phyloP scores from a whole-genome alignment of 2,329 filamentous ascomycete genomes.

The Pseudocercospora fijiensis region DNA sequence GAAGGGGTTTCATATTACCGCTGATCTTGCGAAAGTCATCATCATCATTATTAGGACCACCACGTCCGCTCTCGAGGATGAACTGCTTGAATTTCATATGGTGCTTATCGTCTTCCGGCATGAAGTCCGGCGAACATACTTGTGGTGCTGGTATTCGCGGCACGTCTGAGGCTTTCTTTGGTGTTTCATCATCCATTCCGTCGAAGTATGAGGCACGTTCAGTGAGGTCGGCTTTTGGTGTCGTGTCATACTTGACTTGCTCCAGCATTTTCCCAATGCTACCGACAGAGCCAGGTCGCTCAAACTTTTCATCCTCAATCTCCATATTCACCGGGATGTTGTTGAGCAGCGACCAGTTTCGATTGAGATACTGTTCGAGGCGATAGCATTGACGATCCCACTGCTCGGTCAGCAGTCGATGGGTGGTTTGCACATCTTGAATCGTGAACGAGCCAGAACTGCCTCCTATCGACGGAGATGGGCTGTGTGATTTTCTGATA shows the following conservation, averaged over 20 bases:
- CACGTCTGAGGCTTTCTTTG: constrained; percentile 5
- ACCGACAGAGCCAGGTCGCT: constrained; percentile 42
- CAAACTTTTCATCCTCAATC: constrained; percentile 49
- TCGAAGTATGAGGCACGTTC: constrained; percentile 43
- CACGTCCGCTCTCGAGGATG: constrained; percentile 26
- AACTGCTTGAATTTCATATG: constrained; percentile 33
- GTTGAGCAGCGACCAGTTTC: constrained; percentile 49
- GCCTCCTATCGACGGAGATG: constrained; percentile 23
- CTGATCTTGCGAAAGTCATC: constrained; percentile 10
- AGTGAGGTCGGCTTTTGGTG: constrained; percentile 39
- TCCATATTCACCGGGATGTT: constrained; percentile 46
- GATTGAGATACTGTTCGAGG: constrained; percentile 48
- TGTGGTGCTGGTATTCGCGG: constrained; percentile 12
- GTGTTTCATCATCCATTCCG: constrained; percentile 17
- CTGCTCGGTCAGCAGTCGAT: constrained; percentile 50
- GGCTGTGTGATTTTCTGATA: constrained; percentile 26
- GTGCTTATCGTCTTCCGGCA: constrained; percentile 20
- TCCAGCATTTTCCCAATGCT: constrained; percentile 39
- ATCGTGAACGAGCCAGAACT: constrained; percentile 40
- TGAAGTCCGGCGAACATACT: constrained; percentile 7
- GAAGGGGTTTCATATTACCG: constrained; percentile 17
- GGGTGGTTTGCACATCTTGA: constrained; percentile 52
- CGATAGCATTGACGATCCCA: constrained; percentile 52
- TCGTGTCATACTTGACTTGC: constrained; percentile 47
- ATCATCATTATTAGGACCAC: constrained; percentile 12